Evolutionary conservation across 1,139 yeast species (phyloP).

Genomic region (Lodderomyces theae): DNA sequence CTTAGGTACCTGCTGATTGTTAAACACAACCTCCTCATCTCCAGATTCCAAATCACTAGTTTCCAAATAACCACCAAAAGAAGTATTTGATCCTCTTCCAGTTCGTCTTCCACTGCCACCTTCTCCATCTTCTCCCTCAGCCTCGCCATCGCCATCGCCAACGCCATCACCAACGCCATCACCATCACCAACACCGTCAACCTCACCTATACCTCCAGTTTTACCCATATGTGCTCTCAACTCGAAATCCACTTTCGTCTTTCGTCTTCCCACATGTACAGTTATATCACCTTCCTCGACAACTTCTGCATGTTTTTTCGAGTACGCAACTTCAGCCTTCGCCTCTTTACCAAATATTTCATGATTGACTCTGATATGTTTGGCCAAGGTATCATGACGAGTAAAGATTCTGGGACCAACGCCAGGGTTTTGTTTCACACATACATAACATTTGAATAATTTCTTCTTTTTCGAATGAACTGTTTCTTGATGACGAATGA

Average conservation of each 20-base stretch:
- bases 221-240: conserved; percentile 48
- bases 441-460: conserved; percentile 80
- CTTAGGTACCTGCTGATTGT: no score
- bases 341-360: conserved; percentile 67
- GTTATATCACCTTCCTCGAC: conserved; percentile 45
- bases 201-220: conserved; percentile 14
- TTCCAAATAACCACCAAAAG: conserved; percentile 16
- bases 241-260: conserved; percentile 49
- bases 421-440: conserved; percentile 60
- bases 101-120: no score
- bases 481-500: conserved; percentile 93
- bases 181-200: no score
- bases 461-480: conserved; percentile 89
- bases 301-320: conserved; percentile 48
- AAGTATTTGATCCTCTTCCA: no score
- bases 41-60: conserved; percentile 24
- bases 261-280: conserved; percentile 48
- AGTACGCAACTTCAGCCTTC: conserved; percentile 49
- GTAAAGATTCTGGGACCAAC: conserved; percentile 73
- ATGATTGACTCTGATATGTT: conserved; percentile 91
- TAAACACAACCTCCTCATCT: conserved; percentile 23
- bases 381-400: conserved; percentile 89
- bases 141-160: no score
- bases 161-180: no score
- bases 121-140: no score